Percentiles rank a stretch among this genome's conserved stretches.
Conservation (phyloP, 2,329 filamentous ascomycete species). For the Fusarium tupiense region DNA sequence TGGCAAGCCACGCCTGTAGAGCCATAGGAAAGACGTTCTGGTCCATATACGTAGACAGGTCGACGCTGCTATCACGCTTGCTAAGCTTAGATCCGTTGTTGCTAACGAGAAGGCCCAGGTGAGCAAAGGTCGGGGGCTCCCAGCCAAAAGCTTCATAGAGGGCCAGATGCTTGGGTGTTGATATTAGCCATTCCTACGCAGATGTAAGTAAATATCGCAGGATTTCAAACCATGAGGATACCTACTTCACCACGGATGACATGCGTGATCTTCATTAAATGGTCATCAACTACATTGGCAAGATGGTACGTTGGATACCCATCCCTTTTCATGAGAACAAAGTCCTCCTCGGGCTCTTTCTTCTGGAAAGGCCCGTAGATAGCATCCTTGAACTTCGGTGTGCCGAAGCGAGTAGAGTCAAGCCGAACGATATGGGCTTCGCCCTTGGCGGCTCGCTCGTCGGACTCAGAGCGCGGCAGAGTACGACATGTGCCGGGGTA, state of each 20-base stretch:
- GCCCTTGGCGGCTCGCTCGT: constrained; percentile 72
- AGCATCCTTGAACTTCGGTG: constrained; percentile 76
- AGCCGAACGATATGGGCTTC: constrained; percentile 83
- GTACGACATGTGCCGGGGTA: constrained; percentile 76
- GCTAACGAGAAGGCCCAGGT: constrained; percentile 79
- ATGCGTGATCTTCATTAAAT: constrained; percentile 94
- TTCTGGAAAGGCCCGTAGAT: constrained; percentile 78
- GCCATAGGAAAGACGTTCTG: constrained; percentile 59
- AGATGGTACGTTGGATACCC: constrained; percentile 96
- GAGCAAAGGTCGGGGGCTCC: constrained; percentile 78
- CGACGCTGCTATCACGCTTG: constrained; percentile 74
- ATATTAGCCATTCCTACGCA: constrained; percentile 88
- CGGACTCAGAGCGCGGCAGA: constrained; percentile 73
- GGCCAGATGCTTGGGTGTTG: constrained; percentile 78
- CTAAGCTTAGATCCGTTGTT: constrained; percentile 79
- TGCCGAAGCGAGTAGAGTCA: constrained; percentile 63
- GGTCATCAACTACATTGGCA: constrained; percentile 96
- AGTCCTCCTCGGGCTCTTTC: constrained; percentile 74
- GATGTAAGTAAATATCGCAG: neutral
- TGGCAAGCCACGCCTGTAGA: constrained; percentile 81
- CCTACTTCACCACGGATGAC: constrained; percentile 86
- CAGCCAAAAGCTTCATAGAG: constrained; percentile 83
- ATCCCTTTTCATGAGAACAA: constrained; percentile 90
- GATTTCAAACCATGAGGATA: neutral
- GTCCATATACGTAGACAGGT: constrained; percentile 62